A percentile compares a stretch with the other conserved stretches of the same genome.
Conservation (phyloP, 2,329 filamentous ascomycete genomes). For the Verticillium nubilum region DNA sequence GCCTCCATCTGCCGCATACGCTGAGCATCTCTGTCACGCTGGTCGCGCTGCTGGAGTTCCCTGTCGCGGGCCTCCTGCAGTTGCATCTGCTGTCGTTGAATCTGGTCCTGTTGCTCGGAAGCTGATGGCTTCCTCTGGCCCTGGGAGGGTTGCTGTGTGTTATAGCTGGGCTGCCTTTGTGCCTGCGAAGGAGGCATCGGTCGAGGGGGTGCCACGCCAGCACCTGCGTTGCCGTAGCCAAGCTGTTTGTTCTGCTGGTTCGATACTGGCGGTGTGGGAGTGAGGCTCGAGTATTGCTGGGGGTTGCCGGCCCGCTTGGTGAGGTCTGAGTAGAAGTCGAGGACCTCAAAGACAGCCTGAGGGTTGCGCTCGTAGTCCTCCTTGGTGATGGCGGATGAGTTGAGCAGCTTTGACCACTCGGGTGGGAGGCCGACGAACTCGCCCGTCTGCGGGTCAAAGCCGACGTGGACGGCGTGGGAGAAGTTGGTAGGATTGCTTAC, state of each 20-base stretch:
- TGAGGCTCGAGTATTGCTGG: conserved; percentile 60
- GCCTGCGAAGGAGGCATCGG: conserved; percentile 48
- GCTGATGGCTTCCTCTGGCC: conserved; percentile 37
- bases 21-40: conserved; percentile 43
- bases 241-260: conserved; percentile 58
- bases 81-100: conserved; percentile 55
- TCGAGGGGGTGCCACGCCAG: conserved; percentile 62
- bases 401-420: conserved; percentile 96
- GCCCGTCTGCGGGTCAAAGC: conserved; percentile 91
- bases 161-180: conserved; percentile 39
- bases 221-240: conserved; percentile 50
- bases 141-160: conserved; percentile 27
- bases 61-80: conserved; percentile 1
- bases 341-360: conserved; percentile 73
- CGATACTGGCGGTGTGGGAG: conserved; percentile 57
- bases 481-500: conserved; percentile 99
- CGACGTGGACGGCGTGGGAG: conserved; percentile 92
- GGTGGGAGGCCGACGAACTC: conserved; percentile 91
- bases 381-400: conserved; percentile 94
- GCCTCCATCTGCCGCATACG: conserved; percentile 58
- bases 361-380: conserved; percentile 98
- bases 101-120: conserved; percentile 43
- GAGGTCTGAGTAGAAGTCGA: conserved; percentile 82
- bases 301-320: conserved; percentile 71
- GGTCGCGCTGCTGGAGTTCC: conserved; percentile 1